Base-by-base conservation (phyloP, 768 basidiomycete species). In the Mycena albidolilacea region DNA sequence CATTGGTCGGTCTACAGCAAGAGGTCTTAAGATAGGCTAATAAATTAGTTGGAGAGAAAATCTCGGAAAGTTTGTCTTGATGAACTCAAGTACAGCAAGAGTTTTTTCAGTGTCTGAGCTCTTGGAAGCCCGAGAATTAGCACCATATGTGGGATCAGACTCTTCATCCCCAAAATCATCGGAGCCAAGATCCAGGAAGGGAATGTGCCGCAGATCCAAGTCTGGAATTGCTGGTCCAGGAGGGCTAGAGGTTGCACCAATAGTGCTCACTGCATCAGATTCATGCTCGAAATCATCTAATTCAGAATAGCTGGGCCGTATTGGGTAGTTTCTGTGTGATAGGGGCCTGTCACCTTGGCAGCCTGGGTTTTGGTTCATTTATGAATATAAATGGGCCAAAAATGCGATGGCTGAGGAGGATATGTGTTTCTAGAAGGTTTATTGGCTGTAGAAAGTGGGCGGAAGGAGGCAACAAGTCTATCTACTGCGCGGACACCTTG, bases 171-270 rank as follows among this genome's bases (percentile, higher is more conserved):
- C 41, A 38, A 64, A 52, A n/a, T 50, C 30, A 39, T 52, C 48
- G 3, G 63, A 39, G 7, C 37, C 48, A 12, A 64, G 63, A 30
- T 64, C 30, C 17, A 52, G 4, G 43, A 50, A 64, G 1, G 48
- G 48, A 19, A 41, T 21, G 38, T 65, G 19, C 19, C 12, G 52
- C 19, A 57, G 39, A 43, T 46, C 54, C n/a, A 67, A 41, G 65
- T 67, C 65, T 14, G 41, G 39, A 23, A 46, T 7, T 19, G 1
- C 39, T 15, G 65, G 65, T 11, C 41, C 54, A 7, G 39, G 54
- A 44, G 65, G 65, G 30, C 65, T 67, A 37, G 65, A 67, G 6
- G 55, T 43, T 44, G 65, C 65, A 43, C 65, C 55, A 35, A 67
- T 35, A 35, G 65, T 67, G 30, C 54, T 67, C 2, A n/a, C 21